These are phyloP conservation scores for Cudoniella acicularis DNA, from an alignment of 495 filamentous ascomycete species.

Conservation along the genomic window DNA sequence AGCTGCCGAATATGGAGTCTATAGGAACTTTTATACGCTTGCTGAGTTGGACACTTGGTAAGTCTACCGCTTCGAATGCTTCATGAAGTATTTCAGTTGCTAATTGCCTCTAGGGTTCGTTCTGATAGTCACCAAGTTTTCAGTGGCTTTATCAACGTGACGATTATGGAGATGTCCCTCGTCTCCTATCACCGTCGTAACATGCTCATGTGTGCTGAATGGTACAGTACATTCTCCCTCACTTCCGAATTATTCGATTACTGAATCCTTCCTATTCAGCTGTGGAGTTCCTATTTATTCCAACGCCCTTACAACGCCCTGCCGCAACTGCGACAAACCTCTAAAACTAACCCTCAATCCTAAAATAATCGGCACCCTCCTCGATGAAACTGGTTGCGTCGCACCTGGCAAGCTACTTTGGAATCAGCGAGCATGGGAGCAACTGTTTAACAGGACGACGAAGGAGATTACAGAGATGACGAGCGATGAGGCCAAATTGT, in stretches of 20 bases:
- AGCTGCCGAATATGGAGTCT: constrained; percentile 35
- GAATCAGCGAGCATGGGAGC: constrained; percentile 46
- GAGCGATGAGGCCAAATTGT: constrained; percentile 34
- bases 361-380: constrained; percentile 43
- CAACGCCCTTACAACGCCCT: constrained; percentile 41
- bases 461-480: constrained; percentile 32
- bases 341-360: constrained; percentile 51
- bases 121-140: constrained; percentile 36
- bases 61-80: not conserved
- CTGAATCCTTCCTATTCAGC: not conserved
- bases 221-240: constrained; percentile 35
- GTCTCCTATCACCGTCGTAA: constrained; percentile 38
- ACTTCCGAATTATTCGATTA: not conserved
- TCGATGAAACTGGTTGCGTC: constrained; percentile 54
- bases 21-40: constrained; percentile 51
- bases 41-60: constrained; percentile 59
- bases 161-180: constrained; percentile 52
- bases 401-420: constrained; percentile 47
- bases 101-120: constrained; percentile 31
- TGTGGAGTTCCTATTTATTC: constrained; percentile 25
- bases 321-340: constrained; percentile 48
- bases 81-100: not conserved
- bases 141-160: constrained; percentile 55
- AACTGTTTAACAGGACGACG: constrained; percentile 43
- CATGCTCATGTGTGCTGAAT: constrained; percentile 54